A percentile compares a stretch with the other conserved stretches of the same genome.
These are phyloP conservation scores for Panaeolus cyanescens DNA, from an alignment of 768 basidiomycete genomes.

Conservation along the genomic window DNA sequence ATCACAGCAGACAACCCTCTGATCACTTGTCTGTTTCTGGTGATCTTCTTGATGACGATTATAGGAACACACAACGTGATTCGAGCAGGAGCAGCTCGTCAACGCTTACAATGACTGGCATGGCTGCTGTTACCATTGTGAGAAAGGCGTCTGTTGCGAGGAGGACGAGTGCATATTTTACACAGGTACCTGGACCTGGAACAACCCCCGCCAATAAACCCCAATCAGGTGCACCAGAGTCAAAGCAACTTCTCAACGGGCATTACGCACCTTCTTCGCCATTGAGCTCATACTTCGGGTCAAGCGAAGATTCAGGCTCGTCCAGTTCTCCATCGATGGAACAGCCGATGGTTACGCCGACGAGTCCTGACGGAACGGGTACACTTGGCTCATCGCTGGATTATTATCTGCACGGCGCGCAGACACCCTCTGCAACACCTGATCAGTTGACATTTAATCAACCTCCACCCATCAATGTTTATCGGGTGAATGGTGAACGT, in stretches of 20 bases:
- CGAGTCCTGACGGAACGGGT: constrained; percentile 17
- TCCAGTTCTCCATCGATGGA: constrained; percentile 42
- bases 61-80: constrained; percentile 35
- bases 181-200: constrained; percentile 24
- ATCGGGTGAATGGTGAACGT: background rate
- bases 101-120: constrained; percentile 46
- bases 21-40: background rate
- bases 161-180: constrained; percentile 53
- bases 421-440: constrained; percentile 22
- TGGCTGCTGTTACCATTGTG: constrained; percentile 41
- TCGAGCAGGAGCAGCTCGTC: constrained; percentile 49
- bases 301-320: constrained; percentile 40
- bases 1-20: background rate
- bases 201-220: constrained; percentile 3
- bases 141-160: constrained; percentile 49
- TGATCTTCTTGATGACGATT: background rate
- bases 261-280: constrained; percentile 42
- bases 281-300: constrained; percentile 48
- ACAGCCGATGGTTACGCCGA: constrained; percentile 35
- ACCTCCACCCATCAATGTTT: background rate
- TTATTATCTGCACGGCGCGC: constrained; percentile 38
- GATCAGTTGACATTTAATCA: constrained; percentile 18
- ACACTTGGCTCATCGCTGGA: constrained; percentile 25
- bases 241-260: background rate
- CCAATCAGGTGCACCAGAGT: constrained; percentile 2